Percentiles rank a stretch among this genome's conserved stretches.
Conservation (phyloP, 139 green algal genomes). For the Volvox reticuliferus region DNA sequence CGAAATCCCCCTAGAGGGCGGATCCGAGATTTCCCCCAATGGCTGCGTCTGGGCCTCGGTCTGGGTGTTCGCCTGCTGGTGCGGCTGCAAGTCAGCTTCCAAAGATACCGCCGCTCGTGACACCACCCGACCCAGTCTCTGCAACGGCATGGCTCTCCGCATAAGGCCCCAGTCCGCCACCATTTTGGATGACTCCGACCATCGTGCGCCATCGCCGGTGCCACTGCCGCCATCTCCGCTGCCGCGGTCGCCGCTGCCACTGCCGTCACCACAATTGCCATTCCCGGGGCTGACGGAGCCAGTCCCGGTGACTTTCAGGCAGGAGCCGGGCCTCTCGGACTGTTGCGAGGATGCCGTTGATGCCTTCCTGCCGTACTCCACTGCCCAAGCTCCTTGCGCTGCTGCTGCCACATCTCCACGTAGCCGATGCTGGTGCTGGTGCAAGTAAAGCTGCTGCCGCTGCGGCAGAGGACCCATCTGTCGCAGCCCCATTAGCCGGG, state of each 20-base stretch:
- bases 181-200: too few species aligned
- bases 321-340: too few species aligned
- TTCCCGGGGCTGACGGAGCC: too few species aligned
- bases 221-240: background rate
- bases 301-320: too few species aligned
- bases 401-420: too few species aligned
- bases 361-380: background rate
- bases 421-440: too few species aligned
- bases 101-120: background rate
- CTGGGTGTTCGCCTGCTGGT: background rate
- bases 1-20: background rate
- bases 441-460: too few species aligned
- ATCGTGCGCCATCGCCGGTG: background rate
- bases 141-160: background rate
- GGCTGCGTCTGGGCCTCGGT: too few species aligned
- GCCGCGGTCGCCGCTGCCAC: background rate
- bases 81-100: background rate
- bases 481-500: too few species aligned
- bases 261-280: too few species aligned
- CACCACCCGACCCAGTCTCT: background rate
- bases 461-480: too few species aligned
- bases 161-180: conserved; percentile 1
- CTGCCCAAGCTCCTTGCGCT: background rate
- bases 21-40: too few species aligned
- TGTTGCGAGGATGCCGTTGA: background rate